Evolutionary conservation across 768 basidiomycete genomes (phyloP).

Genomic region (Polyporus arcularius): DNA sequence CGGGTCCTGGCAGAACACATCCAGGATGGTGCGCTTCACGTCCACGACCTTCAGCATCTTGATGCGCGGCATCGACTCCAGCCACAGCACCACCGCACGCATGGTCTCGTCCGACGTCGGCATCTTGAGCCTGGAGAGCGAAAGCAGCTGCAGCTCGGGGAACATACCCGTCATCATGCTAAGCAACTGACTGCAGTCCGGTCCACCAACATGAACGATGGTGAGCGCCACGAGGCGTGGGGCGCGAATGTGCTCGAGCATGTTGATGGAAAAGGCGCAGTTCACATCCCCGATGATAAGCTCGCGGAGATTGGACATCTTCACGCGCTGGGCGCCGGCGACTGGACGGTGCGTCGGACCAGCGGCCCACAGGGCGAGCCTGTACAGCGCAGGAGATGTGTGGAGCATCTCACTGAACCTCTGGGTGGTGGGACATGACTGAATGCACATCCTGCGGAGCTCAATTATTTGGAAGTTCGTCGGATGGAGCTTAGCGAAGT

Average conservation of each 20-base stretch:
- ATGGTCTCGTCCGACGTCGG: slow-evolving; percentile 27
- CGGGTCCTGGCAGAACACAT: slow-evolving; percentile 49
- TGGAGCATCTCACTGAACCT: slow-evolving; percentile 46
- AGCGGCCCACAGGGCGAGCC: slow-evolving; percentile 63
- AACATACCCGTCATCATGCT: slow-evolving; percentile 47
- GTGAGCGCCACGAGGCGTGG: slow-evolving; percentile 61
- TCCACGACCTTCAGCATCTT: slow-evolving; percentile 24
- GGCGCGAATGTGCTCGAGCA: slow-evolving; percentile 52
- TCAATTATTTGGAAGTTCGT: slow-evolving; percentile 64
- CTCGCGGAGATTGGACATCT: slow-evolving; percentile 49
- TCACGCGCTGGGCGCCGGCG: slow-evolving; percentile 36
- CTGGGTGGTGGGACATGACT: slow-evolving; percentile 48
- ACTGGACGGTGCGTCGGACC: slow-evolving; percentile 35
- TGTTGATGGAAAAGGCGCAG: slow-evolving; percentile 46
- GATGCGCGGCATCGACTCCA: slow-evolving; percentile 60
- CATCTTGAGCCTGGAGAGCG: slow-evolving; percentile 49
- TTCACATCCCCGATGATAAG: slow-evolving; percentile 60
- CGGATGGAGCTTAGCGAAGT: slow-evolving; percentile 55
- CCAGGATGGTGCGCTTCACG: slow-evolving; percentile 39
- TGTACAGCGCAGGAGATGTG: slow-evolving; percentile 43
- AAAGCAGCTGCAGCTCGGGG: slow-evolving; percentile 54
- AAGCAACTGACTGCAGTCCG: slow-evolving; percentile 54
- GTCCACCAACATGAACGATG: slow-evolving; percentile 52
- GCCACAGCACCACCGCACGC: slow-evolving; percentile 45
- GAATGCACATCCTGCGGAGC: slow-evolving; percentile 58